Base-by-base conservation (phyloP, 805 yeast species). In the Metschnikowia sp. region DNA sequence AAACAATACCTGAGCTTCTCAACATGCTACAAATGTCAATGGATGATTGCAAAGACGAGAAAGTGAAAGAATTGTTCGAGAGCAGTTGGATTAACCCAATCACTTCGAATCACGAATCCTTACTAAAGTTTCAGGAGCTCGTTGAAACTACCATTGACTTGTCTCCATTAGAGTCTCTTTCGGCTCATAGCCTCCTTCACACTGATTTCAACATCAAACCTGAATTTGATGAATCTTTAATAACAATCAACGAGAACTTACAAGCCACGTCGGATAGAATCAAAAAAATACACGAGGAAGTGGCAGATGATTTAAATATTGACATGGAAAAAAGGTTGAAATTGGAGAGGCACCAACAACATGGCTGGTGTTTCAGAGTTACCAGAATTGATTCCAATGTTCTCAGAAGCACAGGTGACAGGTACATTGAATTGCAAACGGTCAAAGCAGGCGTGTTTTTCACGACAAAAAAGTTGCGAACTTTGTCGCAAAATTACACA, bases 391-490 rank as follows among this genome's bases (percentile, higher is more conserved):
- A 94, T 60, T 91, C 96, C 2, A 75, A 85, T 10, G 84, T 86
- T 18, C 72, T 94, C 49, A 79, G 98, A 57, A 79, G 78, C 10
- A 69, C 74, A 1, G 64, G 70, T 0, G 74, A 72, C 47, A 76
- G 79, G 35, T 91, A 84, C 62, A 77, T 77, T 43, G 97, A 94
- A 64, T 72, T 92, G 38, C 87, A 90, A 43, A 92, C 97, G 0
- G 95, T 89, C 30, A 94, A 94, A 63, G 96, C 97, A 2, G 99
- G 99, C 48, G 92, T 92, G 4, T 89, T 77, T 64, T 94, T 94
- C 73, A 89, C 96, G 9, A 88, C 96, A 1, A 65, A 72, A 37
- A 76, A 76, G 51, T 71, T 94, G 55, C 74, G 79, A 36, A 72
- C 75, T n/a, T 70, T 83, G 32, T 82, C 90, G 11, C 69, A 72